Evolutionary conservation across 345 rosid genomes (phyloP), one percentile per base, ranked within the genome.

Genomic region (Mercurialis annua): DNA sequence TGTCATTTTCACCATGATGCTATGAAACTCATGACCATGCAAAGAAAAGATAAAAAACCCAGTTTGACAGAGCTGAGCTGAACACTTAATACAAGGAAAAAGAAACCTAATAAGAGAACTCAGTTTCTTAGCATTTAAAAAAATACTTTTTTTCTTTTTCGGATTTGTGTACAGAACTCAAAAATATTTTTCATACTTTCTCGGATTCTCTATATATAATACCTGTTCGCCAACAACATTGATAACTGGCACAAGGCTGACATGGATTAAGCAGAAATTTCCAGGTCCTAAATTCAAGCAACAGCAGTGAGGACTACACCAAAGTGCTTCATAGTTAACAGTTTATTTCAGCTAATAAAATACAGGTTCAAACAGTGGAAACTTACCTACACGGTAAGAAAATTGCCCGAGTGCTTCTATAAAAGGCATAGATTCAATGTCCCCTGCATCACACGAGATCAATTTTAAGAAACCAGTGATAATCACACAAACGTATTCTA

Each of bases 191-290:
- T 14, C 10, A 40, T 2, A 40, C 4, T 8, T 8, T 14, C 44
- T 2, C 4, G n/a, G n/a, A 40, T 27, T 46, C 18, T 51, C 33
- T 51, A 62, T 14, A 50, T 8, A 53, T n/a, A n/a, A n/a, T 73
- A 90, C 99, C 93, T 90, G 99, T 78, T 95, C 99, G 34, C 99
- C 99, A 53, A 95, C 99, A 60, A 88, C 98, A 80, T 79, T 90
- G 60, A 95, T 70, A 57, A 95, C 98, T 68, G 99, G 99, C 51
- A 95, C 97, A 69, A 95, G 94, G 79, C 99, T 95, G 75, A 95
- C 98, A 81, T 95, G 99, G 75, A 95, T 76, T 84, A 95, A 77
- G 85, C 98, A 95, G 63, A 95, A 92, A 66, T 95, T 95, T 8
- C 86, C 97, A 70, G 79, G 62, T 27, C 99, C 99, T 95, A 76